phyloP scores from a whole-genome alignment of 768 basidiomycete species.

The Lactarius indigo region DNA sequence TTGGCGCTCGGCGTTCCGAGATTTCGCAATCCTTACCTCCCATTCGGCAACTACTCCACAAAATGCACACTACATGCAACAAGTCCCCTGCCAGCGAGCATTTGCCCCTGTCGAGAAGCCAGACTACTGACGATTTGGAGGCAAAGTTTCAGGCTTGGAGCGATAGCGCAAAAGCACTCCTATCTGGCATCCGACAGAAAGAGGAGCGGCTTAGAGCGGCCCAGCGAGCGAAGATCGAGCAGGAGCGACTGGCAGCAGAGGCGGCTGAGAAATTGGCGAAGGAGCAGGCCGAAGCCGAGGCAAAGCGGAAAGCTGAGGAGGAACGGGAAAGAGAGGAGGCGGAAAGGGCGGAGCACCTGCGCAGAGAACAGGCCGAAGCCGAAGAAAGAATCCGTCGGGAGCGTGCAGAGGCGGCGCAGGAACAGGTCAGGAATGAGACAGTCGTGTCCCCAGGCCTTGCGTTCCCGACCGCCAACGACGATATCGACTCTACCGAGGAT shows the following conservation, averaged over 20 bases:
- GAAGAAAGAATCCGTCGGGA: conserved; percentile 17
- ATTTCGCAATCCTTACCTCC: conserved; percentile 49
- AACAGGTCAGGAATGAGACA: conserved; percentile 6
- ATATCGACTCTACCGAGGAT: conserved; percentile 1
- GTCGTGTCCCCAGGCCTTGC: not conserved
- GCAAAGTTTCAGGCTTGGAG: conserved; percentile 15
- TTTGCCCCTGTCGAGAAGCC: conserved; percentile 47
- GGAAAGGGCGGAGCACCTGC: conserved; percentile 26
- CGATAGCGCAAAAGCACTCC: conserved; percentile 7
- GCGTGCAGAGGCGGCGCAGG: not conserved
- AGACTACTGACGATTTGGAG: conserved; percentile 41
- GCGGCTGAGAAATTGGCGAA: conserved; percentile 26
- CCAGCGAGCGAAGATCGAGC: conserved; percentile 21
- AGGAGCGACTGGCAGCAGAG: conserved; percentile 30
- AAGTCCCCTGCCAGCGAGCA: conserved; percentile 46
- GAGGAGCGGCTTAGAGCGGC: conserved; percentile 21
- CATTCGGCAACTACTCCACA: conserved; percentile 51
- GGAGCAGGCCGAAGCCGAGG: conserved; percentile 23
- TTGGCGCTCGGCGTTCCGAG: conserved; percentile 35
- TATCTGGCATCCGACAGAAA: conserved; percentile 11
- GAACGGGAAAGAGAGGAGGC: conserved; percentile 28
- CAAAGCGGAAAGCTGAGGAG: conserved; percentile 22
- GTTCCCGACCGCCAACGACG: conserved; percentile 6
- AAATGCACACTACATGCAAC: conserved; percentile 49
- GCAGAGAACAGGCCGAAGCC: conserved; percentile 23